Evolutionary conservation across 2,329 filamentous ascomycete species (phyloP), one percentile per base, ranked within the genome.

Genomic region (Fusarium neocosmosporiellum): DNA sequence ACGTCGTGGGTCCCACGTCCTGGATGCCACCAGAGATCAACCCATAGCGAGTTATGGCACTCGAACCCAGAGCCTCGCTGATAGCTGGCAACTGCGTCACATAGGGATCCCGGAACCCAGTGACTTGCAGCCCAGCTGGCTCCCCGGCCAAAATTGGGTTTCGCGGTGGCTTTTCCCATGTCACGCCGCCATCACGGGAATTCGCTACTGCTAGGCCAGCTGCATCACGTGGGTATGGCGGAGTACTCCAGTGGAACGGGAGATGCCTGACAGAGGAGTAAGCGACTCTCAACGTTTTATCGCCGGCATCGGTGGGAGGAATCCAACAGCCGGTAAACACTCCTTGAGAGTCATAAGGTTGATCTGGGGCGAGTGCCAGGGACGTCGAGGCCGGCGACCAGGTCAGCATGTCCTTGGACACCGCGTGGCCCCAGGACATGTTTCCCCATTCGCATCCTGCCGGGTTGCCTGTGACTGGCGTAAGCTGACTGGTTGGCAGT

Each of bases 321-420:
- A 84, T 81, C 5, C 81, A 82, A 39, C 84, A 86, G 8, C 87
- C 87, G 7, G 83, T 86, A 79, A 88, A 88, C 58, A 88, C 84
- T 9, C 86, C 86, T 20, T 87, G 79, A 9, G 83, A 81, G 69
- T 88, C 84, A 77, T 88, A 88, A 16, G 78, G 78, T 46, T 80
- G 80, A 80, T 55, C 69, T 13, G 82, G 83, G 14, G 78, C 78
- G 59, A 57, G 82, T 78, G 64, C 82, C 66, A 57, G 85, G 80
- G 48, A 59, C 2, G 7, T 50, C 24, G 11, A 37, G n/a, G 63
- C 83, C 75, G 29, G 79, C 70, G 83, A 67, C 86, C 86, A 88
- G 27, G 81, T 83, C 29, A 83, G 76, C 5, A 70, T 50, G 34
- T 78, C 73, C 24, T 57, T 66, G 60, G 84, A 86, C 5, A 82